Conservation (phyloP, 495 filamentous ascomycete genomes). For the Aspergillus wentii region DNA sequence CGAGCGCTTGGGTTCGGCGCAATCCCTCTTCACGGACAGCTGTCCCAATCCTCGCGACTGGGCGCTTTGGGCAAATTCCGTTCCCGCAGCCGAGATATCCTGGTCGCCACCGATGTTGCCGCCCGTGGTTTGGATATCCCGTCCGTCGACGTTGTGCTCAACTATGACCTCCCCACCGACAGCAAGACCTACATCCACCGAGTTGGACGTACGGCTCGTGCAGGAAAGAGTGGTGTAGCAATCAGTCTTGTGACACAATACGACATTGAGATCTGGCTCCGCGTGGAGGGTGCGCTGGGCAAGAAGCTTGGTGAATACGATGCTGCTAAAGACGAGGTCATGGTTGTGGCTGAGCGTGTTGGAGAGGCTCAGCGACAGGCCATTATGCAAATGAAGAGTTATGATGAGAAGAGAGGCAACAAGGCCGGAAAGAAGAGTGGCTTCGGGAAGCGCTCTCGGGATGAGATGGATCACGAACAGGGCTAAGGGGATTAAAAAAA, state of each 20-base stretch:
- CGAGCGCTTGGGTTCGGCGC: slow-evolving; percentile 76
- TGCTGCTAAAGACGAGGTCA: slow-evolving; percentile 73
- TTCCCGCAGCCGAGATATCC: slow-evolving; percentile 66
- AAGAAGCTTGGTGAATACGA: slow-evolving; percentile 68
- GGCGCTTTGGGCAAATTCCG: slow-evolving; percentile 87
- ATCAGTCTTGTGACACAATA: slow-evolving; percentile 85
- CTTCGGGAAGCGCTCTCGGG: slow-evolving; percentile 55
- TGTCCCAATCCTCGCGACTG: slow-evolving; percentile 78
- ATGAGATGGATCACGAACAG: slow-evolving; percentile 85
- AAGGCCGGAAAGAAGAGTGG: slow-evolving; percentile 57
- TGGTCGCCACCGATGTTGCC: slow-evolving; percentile 95
- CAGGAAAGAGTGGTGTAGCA: slow-evolving; percentile 80
- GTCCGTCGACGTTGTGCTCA: slow-evolving; percentile 82
- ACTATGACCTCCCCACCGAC: slow-evolving; percentile 77
- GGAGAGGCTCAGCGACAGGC: slow-evolving; percentile 82
- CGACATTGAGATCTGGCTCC: slow-evolving; percentile 78
- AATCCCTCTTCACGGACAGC: slow-evolving; percentile 86
- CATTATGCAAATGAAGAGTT: slow-evolving; percentile 73
- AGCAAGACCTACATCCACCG: slow-evolving; percentile 94
- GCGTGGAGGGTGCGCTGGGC: slow-evolving; percentile 80
- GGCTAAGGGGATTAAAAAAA: slow-evolving; percentile 19
- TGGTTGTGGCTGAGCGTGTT: slow-evolving; percentile 75
- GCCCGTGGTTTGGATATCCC: slow-evolving; percentile 94
- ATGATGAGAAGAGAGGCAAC: slow-evolving; percentile 71
- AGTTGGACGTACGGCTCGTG: slow-evolving; percentile 88